These are phyloP conservation scores for Phascolomyces articulosus DNA, from an alignment of 371 early-diverging fungal species.

Conservation along the genomic window DNA sequence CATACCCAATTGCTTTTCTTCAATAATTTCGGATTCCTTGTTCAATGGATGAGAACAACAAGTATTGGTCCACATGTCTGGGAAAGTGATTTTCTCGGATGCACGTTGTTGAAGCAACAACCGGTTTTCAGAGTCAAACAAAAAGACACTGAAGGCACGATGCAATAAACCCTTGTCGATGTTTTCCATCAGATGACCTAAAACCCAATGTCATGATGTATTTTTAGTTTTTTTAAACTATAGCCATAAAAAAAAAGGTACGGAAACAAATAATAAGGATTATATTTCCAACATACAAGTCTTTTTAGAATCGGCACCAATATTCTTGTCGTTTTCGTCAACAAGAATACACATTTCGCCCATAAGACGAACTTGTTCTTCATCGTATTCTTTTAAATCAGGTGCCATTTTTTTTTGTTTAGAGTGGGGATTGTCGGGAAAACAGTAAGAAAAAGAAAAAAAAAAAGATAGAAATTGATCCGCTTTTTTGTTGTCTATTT, in stretches of 20 bases:
- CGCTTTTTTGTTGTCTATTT: no score
- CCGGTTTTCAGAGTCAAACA: slow-evolving; percentile 81
- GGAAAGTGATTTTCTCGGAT: slow-evolving; percentile 96
- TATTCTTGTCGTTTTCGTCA: slow-evolving; percentile 81
- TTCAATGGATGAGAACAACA: slow-evolving; percentile 97
- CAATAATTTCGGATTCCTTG: slow-evolving; percentile 79
- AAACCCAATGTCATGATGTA: no score
- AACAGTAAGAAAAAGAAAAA: no score
- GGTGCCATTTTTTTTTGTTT: slow-evolving; percentile 41
- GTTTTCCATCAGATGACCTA: slow-evolving; percentile 90
- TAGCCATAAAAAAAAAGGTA: no score
- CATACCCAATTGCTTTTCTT: slow-evolving; percentile 74
- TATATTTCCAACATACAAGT: slow-evolving; percentile 60
- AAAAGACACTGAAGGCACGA: slow-evolving; percentile 96
- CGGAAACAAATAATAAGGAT: no score
- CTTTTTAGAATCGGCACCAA: slow-evolving; percentile 91
- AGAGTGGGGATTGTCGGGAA: slow-evolving; percentile 6
- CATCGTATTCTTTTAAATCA: slow-evolving; percentile 73
- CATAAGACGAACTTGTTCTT: slow-evolving; percentile 94
- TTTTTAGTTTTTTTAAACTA: no score
- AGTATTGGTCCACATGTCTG: slow-evolving; percentile 95
- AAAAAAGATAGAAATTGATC: no score
- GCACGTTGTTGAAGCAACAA: slow-evolving; percentile 95
- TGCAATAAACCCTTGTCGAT: slow-evolving; percentile 88
- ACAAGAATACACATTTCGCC: slow-evolving; percentile 96